Percentiles rank a stretch among this genome's conserved stretches.
These are phyloP conservation scores for Candida smagusa DNA, from an alignment of 1,139 yeast species.

Conservation along the genomic window DNA sequence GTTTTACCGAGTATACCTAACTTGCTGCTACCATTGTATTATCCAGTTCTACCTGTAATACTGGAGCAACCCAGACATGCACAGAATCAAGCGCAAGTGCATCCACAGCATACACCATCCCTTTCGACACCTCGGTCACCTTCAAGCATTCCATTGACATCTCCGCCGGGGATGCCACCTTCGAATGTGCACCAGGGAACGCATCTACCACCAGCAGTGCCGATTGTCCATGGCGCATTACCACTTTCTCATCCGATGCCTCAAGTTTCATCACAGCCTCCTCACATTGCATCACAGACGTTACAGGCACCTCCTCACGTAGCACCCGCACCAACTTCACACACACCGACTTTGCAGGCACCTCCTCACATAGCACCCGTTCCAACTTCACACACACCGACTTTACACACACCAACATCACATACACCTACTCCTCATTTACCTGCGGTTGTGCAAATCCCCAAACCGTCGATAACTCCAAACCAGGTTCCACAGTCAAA, in stretches of 20 bases:
- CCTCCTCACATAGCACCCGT: too few relatives aligned
- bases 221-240: neutral
- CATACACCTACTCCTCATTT: too few relatives aligned
- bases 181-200: neutral
- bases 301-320: too few relatives aligned
- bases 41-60: neutral
- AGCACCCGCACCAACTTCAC: too few relatives aligned
- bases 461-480: too few relatives aligned
- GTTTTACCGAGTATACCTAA: slow-evolving; percentile 2
- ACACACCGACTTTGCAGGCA: too few relatives aligned
- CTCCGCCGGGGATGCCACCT: neutral
- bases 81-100: neutral
- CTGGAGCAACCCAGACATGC: neutral
- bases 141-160: neutral
- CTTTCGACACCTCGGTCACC: neutral
- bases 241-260: neutral
- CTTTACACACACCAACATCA: too few relatives aligned
- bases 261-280: neutral
- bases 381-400: too few relatives aligned
- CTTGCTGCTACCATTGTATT: slow-evolving; percentile 2
- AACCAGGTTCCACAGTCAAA: neutral
- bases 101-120: neutral
- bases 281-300: neutral
- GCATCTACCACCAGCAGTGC: neutral
- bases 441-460: too few relatives aligned